phyloP scores from a whole-genome alignment of 2,329 filamentous ascomycete species.

The Fonsecaea pedrosoi region DNA sequence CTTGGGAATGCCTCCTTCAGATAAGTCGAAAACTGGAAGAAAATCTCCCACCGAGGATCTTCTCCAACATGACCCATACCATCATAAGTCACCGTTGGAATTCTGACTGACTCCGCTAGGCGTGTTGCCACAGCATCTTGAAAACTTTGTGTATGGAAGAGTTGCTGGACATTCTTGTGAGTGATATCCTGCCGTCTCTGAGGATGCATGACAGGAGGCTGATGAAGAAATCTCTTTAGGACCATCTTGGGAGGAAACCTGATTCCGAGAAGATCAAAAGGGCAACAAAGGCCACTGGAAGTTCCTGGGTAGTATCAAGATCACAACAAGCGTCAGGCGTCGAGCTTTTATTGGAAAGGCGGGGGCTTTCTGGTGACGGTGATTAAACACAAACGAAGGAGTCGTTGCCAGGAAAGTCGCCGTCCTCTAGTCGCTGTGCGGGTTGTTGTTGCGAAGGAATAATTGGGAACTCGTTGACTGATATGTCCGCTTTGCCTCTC shows the following conservation, averaged over 20 bases:
- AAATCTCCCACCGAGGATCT: constrained; percentile 66
- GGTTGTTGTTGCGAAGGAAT: constrained; percentile 1
- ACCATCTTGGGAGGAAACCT: constrained; percentile 20
- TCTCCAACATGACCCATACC: constrained; percentile 61
- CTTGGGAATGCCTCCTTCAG: constrained; percentile 60
- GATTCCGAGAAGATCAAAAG: background rate
- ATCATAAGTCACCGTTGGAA: constrained; percentile 64
- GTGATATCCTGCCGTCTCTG: constrained; percentile 28
- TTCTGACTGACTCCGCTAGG: constrained; percentile 58
- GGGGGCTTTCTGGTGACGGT: constrained; percentile 1
- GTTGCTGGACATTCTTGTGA: constrained; percentile 25
- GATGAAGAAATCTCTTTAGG: constrained; percentile 24
- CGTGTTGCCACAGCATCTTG: constrained; percentile 30
- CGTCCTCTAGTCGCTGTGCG: constrained; percentile 9
- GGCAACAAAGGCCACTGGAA: background rate
- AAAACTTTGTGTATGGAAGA: constrained; percentile 33
- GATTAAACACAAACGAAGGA: constrained; percentile 3
- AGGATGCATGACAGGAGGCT: constrained; percentile 33
- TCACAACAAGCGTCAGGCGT: constrained; percentile 3
- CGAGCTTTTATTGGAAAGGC: constrained; percentile 17
- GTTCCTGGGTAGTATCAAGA: background rate
- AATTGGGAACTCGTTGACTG: background rate
- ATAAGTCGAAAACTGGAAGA: constrained; percentile 61
- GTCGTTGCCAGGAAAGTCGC: constrained; percentile 1
- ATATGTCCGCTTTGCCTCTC: constrained; percentile 10